A percentile compares a stretch with the other conserved stretches of the same genome.
phyloP scores from a whole-genome alignment of 2,329 filamentous ascomycete genomes.

The Fusarium pseudocircinatum region DNA sequence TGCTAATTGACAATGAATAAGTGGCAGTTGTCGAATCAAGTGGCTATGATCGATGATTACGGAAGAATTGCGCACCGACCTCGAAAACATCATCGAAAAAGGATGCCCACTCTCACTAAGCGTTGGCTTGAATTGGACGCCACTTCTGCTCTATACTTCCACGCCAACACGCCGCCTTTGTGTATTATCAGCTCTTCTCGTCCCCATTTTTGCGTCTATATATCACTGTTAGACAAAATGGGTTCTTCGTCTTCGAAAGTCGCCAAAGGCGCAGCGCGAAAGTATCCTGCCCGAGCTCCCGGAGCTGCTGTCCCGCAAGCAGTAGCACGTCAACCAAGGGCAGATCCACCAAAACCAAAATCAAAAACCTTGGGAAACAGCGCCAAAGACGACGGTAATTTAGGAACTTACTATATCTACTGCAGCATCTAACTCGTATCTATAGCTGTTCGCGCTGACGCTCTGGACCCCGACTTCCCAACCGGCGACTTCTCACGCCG shows the following conservation, averaged over 20 bases:
- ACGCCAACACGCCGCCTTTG: background rate
- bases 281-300: conserved; percentile 55
- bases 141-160: background rate
- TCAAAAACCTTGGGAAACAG: conserved; percentile 21
- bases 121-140: background rate
- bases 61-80: conserved; percentile 41
- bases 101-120: background rate
- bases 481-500: conserved; percentile 60
- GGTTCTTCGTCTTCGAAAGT: conserved; percentile 60
- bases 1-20: background rate
- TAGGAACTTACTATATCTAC: background rate
- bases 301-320: conserved; percentile 36
- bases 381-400: conserved; percentile 35
- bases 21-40: background rate
- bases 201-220: background rate
- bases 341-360: conserved; percentile 17
- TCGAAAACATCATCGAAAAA: conserved; percentile 33
- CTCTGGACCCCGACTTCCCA: conserved; percentile 53
- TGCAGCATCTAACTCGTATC: conserved; percentile 12
- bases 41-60: conserved; percentile 7
- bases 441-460: conserved; percentile 54
- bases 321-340: conserved; percentile 27
- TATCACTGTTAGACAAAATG: conserved; percentile 42
- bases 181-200: background rate
- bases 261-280: conserved; percentile 52